Evolutionary conservation across 1,139 yeast genomes (phyloP), one percentile per base, ranked within the genome.

Genomic region (Hansenula lynferdii): DNA sequence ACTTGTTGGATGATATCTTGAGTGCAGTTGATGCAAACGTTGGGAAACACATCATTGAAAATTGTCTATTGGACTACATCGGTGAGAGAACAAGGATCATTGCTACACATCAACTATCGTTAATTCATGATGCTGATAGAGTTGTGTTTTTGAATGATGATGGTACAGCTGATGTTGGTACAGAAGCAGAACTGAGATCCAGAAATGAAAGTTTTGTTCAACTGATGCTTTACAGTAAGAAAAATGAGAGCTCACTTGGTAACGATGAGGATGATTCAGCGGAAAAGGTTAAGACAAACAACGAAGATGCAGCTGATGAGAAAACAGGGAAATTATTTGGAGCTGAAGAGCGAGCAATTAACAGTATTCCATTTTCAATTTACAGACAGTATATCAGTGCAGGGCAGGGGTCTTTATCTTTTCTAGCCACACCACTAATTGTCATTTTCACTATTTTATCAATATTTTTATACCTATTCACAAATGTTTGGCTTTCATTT

Each of bases 21-120:
- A 78, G 87, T 62, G 96, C 96, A 1, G 96, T 87, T 8, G 96
- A 87, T 65, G 85, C 95, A 9, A 80, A 84, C 53, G 96, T 87
- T 18, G 95, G 95, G 30, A 79, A 77, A 46, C 84, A 80, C 51
- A 84, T 87, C 37, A 75, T 85, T 72, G 79, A 79, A 38, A 63
- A 75, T 16, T 85, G 95, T 58, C 59, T 47, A 76, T 36, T 57
- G 85, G 48, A 58, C 61, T 32, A 62, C 64, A 11, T 29, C 5
- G 14, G 14, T 12, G 12, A 8, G n/a, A 78, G 73, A 51, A 87
- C 96, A 0, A 69, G 95, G 45, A 57, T 87, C 17, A 67, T 86
- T 53, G 95, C 94, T 0, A 86, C 96, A 0, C 96, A 85, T 60
- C 95, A 86, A 55, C 64, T 85, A 39, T 72, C 86, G 4, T 66